Base-by-base conservation (phyloP, 78 protist genomes). In the Anaeramoeba flamelloides region DNA sequence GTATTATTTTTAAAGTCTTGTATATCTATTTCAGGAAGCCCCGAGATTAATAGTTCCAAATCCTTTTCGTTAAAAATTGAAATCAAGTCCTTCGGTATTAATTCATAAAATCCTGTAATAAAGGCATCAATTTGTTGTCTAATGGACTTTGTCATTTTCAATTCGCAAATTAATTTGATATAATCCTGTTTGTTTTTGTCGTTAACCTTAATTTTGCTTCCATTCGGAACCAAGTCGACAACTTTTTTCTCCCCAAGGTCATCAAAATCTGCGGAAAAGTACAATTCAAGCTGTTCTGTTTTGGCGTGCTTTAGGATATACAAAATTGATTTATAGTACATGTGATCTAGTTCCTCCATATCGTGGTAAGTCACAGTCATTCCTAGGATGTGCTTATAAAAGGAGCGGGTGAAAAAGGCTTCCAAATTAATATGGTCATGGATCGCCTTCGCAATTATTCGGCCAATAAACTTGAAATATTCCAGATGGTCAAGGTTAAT, bases 351-450 rank as follows among this genome's bases (percentile, higher is more conserved):
- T 8, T 90, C 84, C 74, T 92, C 96, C 88, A 95, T 76, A 83
- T 95, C 98, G 8, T 37, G 75, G 40, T 83, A 82, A 22, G 34
- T 76, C 33, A 90, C 38, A 3, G 92, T 86, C 12, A 64, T 26
- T 65, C 88, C 86, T 30, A 95, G 82, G 83, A 95, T 90, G 80
- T 89, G 93, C 87, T 92, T 94, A 85, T 94, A 95, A 87, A 95
- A 87, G 38, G 94, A 83, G 33, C 95, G 81, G 0, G 98, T 92
- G 41, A 94, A 94, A 85, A 90, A 81, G 1, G 89, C 92, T 37
- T 91, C 95, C 38, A 94, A 32, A 81, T 84, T 74, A 22, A 81
- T 74, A 2, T 84, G 89, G 81, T 94, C 92, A 39, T 74, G 84
- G 40, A 94, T 76, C 34, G 98, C 96, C 78, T 86, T 84, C 26